Evolutionary conservation across 306 rosid genomes (phyloP).

Genomic region (Dryas drummondii): DNA sequence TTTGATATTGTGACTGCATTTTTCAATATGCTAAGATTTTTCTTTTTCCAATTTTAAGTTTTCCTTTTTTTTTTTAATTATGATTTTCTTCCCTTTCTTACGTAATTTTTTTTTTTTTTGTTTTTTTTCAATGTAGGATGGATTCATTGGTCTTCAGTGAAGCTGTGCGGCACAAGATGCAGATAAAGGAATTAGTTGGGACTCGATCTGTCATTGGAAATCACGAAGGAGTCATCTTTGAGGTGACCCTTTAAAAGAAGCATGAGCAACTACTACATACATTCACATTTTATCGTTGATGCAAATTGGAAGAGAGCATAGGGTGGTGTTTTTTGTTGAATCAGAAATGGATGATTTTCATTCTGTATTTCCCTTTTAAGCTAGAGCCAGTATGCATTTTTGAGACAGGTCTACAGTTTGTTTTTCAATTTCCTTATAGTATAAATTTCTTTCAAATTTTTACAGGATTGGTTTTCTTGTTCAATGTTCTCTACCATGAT

Average conservation of each 20-base stretch:
- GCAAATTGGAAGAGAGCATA: slow-evolving; percentile 1
- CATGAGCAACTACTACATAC: slow-evolving; percentile 1
- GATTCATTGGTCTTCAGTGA: slow-evolving; percentile 58
- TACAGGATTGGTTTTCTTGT: background rate
- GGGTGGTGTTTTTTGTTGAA: background rate
- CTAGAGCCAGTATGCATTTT: too few species aligned
- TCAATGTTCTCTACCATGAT: background rate
- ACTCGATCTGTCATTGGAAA: slow-evolving; percentile 54
- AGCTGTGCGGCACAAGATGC: slow-evolving; percentile 56
- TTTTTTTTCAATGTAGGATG: slow-evolving; percentile 50
- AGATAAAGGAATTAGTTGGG: slow-evolving; percentile 67
- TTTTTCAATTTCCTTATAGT: background rate
- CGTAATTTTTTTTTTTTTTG: slow-evolving; percentile 1
- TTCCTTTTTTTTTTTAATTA: background rate
- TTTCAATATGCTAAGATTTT: background rate
- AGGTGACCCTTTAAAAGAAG: slow-evolving; percentile 50
- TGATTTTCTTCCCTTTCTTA: slow-evolving; percentile 5
- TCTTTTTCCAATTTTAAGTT: background rate
- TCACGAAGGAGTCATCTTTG: slow-evolving; percentile 78
- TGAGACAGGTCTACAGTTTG: background rate
- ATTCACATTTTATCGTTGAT: background rate
- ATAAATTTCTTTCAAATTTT: background rate
- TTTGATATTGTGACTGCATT: background rate
- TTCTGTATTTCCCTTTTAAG: background rate
- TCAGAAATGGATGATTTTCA: background rate